Evolutionary conservation across 306 rosid species (phyloP), one percentile per base, ranked within the genome.

Genomic region (Vicia faba): DNA sequence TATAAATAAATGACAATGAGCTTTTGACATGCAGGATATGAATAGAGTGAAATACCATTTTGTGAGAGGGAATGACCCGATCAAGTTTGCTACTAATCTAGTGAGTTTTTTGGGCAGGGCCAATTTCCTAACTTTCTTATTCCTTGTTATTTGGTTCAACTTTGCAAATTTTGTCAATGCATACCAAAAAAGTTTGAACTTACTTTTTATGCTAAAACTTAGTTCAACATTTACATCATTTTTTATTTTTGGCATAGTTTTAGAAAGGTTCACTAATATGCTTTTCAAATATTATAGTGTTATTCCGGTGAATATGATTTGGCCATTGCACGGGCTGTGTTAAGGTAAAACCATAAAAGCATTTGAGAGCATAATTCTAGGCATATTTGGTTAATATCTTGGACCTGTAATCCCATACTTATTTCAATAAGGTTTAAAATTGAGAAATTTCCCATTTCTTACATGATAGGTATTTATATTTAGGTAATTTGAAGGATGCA

Each of bases 241-340:
- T 23, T 61, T 39, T 67, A 14, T 13, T 63, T 18, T 63, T 71
- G 71, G 49, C 40, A 10, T 63, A 13, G 19, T 64, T 62, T 69
- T 45, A 58, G 5, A 64, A 67, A 40, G 54, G 14, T 66, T 72
- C 19, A 44, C n/a, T n/a, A n/a, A n/a, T n/a, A n/a, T n/a, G n/a
- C n/a, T n/a, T n/a, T n/a, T n/a, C n/a, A n/a, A n/a, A 77, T 71
- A 70, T 63, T 83, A 80, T 78, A 90, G 99, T 86, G 99, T 77
- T 93, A 86, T 79, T 97, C 97, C 11, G 89, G 81, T 58, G 99
- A 93, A 90, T 97, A 90, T 75, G 99, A 93, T 80, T 70, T 90
- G 78, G 96, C 95, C 74, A 82, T 93, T 66, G 87, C 96, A 25
- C 83, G 95, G 64, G 97, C 89, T 3, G 76, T 88, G 82, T 84